Conservation (phyloP, 1,139 yeast genomes). For the Debaryomyces subglobosus region DNA sequence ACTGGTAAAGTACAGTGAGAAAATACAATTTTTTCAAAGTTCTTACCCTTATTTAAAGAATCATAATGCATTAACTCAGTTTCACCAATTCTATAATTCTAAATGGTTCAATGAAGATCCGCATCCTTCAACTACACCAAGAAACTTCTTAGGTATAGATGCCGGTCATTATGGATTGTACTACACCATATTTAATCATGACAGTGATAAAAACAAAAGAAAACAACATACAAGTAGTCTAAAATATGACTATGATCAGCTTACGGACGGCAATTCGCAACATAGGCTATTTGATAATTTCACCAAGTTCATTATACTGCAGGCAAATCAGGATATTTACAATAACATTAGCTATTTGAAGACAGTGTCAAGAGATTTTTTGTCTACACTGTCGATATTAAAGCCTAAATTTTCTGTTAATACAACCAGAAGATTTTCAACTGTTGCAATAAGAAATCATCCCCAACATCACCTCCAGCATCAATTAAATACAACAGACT, state of each 20-base stretch:
- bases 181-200: conserved; percentile 46
- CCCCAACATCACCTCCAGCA: not conserved
- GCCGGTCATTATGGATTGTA: conserved; percentile 51
- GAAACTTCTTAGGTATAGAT: conserved; percentile 34
- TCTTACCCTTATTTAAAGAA: conserved; percentile 39
- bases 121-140: conserved; percentile 31
- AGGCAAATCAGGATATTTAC: conserved; percentile 32
- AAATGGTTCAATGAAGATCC: conserved; percentile 36
- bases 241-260: conserved; percentile 5
- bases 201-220: conserved; percentile 27
- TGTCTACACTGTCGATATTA: conserved; percentile 21
- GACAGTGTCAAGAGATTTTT: conserved; percentile 20
- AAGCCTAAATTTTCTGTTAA: conserved; percentile 10
- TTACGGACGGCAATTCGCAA: not conserved
- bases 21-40: conserved; percentile 44
- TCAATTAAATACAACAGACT: not conserved
- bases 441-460: conserved; percentile 1
- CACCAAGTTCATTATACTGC: conserved; percentile 32
- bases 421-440: conserved; percentile 10
- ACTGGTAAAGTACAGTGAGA: conserved; percentile 26
- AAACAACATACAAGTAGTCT: conserved; percentile 4
- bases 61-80: conserved; percentile 23
- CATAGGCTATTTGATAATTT: conserved; percentile 11
- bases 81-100: conserved; percentile 24
- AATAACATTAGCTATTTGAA: conserved; percentile 28